A percentile compares a stretch with the other conserved stretches of the same genome.
phyloP scores from a whole-genome alignment of 495 filamentous ascomycete genomes.

The Extremus antarcticus region DNA sequence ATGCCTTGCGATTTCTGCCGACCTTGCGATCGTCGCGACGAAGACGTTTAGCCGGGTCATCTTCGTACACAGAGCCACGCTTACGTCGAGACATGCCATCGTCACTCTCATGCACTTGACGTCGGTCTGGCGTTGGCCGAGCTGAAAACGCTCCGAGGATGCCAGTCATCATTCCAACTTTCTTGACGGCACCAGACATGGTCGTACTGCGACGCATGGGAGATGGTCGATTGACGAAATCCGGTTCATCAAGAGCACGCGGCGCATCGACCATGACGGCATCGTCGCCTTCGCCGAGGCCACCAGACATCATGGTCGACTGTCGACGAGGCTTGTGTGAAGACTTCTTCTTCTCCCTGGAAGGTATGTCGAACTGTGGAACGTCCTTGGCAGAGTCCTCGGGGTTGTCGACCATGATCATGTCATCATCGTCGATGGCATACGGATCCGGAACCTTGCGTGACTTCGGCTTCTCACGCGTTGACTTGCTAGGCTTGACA shows the following conservation, averaged over 20 bases:
- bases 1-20: conserved; percentile 9
- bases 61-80: conserved; percentile 16
- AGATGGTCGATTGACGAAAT: conserved; percentile 18
- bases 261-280: conserved; percentile 21
- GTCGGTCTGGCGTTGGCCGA: conserved; percentile 13
- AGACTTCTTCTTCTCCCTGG: conserved; percentile 8
- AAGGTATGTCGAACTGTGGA: conserved; percentile 4
- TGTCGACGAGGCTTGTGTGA: conserved; percentile 17
- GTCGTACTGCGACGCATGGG: conserved; percentile 15
- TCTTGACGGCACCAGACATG: conserved; percentile 13
- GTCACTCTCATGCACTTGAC: conserved; percentile 18
- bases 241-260: conserved; percentile 4
- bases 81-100: conserved; percentile 18
- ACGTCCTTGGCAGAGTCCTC: conserved; percentile 25
- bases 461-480: conserved; percentile 27
- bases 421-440: conserved; percentile 47
- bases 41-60: conserved; percentile 20
- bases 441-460: conserved; percentile 45
- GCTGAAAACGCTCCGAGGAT: conserved; percentile 18
- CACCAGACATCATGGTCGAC: conserved; percentile 21
- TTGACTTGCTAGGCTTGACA: conserved; percentile 27
- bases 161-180: conserved; percentile 20
- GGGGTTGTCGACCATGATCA: conserved; percentile 45
- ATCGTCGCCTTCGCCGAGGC: conserved; percentile 16
- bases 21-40: conserved; percentile 22